These are phyloP conservation scores for Dacryopinax primogenitus DNA, from an alignment of 768 basidiomycete genomes.

Conservation along the genomic window DNA sequence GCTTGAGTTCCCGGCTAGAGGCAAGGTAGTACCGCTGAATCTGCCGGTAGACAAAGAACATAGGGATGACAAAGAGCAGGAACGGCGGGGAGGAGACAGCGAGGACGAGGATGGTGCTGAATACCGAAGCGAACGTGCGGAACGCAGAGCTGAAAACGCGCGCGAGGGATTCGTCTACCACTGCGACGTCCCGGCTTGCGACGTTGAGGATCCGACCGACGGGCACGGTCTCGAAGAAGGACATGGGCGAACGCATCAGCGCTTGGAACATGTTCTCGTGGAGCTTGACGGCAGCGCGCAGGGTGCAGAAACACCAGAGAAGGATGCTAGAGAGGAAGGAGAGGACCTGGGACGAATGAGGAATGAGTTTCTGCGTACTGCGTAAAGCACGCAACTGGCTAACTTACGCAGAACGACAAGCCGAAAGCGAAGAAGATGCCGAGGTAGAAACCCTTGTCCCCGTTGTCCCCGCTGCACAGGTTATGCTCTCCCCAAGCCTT, in stretches of 20 bases:
- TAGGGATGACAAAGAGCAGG: conserved; percentile 56
- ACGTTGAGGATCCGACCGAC: conserved; percentile 81
- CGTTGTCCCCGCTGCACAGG: conserved; percentile 41
- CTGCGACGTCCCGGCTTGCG: conserved; percentile 68
- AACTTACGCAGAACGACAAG: background rate
- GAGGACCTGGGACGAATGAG: background rate
- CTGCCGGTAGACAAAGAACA: conserved; percentile 63
- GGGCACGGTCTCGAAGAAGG: conserved; percentile 84
- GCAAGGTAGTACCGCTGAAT: conserved; percentile 87
- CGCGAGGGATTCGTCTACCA: conserved; percentile 66
- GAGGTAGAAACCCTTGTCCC: conserved; percentile 31
- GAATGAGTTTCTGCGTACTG: background rate
- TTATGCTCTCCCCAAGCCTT: conserved; percentile 77
- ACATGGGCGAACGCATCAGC: conserved; percentile 68
- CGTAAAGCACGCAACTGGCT: background rate
- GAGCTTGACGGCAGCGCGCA: background rate
- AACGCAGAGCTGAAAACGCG: conserved; percentile 60
- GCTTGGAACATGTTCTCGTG: conserved; percentile 54
- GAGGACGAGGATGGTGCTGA: conserved; percentile 45
- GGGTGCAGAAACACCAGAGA: conserved; percentile 10
- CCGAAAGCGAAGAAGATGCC: conserved; percentile 8
- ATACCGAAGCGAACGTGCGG: conserved; percentile 41
- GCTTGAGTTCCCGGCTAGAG: conserved; percentile 77
- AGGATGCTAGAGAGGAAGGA: conserved; percentile 16
- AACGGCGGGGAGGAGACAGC: conserved; percentile 72